Conservation (phyloP, 2,329 filamentous ascomycete species). For the Didymella pinodella region DNA sequence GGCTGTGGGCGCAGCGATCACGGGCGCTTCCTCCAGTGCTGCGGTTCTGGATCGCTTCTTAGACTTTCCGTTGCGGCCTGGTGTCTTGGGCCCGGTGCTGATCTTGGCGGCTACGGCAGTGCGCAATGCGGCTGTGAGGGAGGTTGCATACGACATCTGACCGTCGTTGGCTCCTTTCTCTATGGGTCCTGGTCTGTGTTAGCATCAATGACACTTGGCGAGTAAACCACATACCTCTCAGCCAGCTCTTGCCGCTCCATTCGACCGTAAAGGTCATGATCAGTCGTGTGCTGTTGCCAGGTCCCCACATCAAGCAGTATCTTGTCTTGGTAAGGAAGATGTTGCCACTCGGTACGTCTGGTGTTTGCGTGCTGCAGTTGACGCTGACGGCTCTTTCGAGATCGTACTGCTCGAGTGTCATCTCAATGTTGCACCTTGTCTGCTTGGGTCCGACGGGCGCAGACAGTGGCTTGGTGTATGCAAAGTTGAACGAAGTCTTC, state of each 20-base stretch:
- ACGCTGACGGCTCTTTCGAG: conserved; percentile 86
- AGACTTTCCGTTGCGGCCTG: conserved; percentile 56
- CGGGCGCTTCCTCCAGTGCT: conserved; percentile 55
- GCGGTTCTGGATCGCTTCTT: conserved; percentile 68
- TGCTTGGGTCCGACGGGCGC: conserved; percentile 88
- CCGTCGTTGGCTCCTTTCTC: conserved; percentile 95
- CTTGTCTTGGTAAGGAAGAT: conserved; percentile 91
- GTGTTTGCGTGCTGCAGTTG: conserved; percentile 84
- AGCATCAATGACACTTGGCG: conserved; percentile 1
- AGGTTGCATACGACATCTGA: conserved; percentile 81
- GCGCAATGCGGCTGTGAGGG: conserved; percentile 77
- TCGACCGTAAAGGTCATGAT: conserved; percentile 91
- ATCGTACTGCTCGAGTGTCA: conserved; percentile 84
- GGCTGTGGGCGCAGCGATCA: conserved; percentile 45
- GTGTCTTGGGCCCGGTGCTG: conserved; percentile 56
- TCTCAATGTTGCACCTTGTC: conserved; percentile 90
- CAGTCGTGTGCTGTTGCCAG: conserved; percentile 83
- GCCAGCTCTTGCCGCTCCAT: conserved; percentile 97
- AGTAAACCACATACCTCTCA: conserved; percentile 73
- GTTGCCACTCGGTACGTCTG: conserved; percentile 93
- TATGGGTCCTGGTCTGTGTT: conserved; percentile 73
- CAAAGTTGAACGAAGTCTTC: conserved; percentile 76
- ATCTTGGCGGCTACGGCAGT: conserved; percentile 72
- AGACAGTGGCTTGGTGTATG: conserved; percentile 90
- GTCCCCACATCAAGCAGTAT: conserved; percentile 93